These are phyloP conservation scores for Russula abietina DNA, from an alignment of 768 basidiomycete genomes.

Conservation along the genomic window DNA sequence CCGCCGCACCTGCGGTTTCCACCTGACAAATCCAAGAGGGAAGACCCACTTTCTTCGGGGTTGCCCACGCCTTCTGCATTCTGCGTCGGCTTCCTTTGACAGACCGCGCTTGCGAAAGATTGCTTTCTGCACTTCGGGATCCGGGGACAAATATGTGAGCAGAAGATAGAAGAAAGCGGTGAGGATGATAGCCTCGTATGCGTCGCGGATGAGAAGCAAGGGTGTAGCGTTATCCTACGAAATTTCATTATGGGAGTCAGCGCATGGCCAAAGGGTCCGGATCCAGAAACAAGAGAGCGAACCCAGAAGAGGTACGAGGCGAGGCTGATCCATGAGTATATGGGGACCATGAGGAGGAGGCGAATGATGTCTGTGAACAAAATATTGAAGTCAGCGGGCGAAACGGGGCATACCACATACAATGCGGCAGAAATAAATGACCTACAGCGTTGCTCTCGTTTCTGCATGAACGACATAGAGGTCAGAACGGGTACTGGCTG, in stretches of 20 bases:
- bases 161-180: slow-evolving; percentile 77
- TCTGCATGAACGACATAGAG: slow-evolving; percentile 36
- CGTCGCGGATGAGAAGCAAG: slow-evolving; percentile 61
- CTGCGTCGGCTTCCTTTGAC: slow-evolving; percentile 49
- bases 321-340: slow-evolving; percentile 64
- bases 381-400: background rate
- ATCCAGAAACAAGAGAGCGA: background rate
- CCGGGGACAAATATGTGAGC: slow-evolving; percentile 60
- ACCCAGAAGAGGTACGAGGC: slow-evolving; percentile 71
- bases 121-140: slow-evolving; percentile 53
- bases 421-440: background rate
- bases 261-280: background rate
- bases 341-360: slow-evolving; percentile 70
- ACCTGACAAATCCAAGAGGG: slow-evolving; percentile 56
- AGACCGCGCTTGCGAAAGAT: slow-evolving; percentile 53
- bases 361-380: slow-evolving; percentile 55
- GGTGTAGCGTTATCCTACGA: slow-evolving; percentile 60
- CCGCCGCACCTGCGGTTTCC: slow-evolving; percentile 49
- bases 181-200: slow-evolving; percentile 71
- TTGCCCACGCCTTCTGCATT: slow-evolving; percentile 39
- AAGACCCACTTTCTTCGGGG: slow-evolving; percentile 58
- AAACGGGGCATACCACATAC: background rate
- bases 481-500: background rate
- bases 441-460: slow-evolving; percentile 64
- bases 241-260: background rate